Evolutionary conservation across 306 rosid species (phyloP), one percentile per base, ranked within the genome.

Genomic region (Spatholobus suberectus): DNA sequence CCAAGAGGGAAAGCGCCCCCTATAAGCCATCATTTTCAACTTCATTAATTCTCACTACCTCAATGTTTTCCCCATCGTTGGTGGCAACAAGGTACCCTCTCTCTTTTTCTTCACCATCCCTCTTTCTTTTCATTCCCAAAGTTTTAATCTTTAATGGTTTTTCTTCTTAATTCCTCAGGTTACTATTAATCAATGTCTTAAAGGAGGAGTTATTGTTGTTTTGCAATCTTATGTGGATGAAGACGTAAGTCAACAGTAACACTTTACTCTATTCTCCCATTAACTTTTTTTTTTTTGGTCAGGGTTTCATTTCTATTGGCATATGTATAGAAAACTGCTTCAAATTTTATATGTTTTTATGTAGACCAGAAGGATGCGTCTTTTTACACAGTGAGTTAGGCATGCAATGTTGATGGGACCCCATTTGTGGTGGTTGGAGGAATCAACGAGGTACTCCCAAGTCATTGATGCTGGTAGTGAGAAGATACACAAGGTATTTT

Each of bases 341-440:
- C 81, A 84, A 79, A 27, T 80, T 75, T 65, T 27, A 79, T 77
- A 73, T 85, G 69, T 76, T 89, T 51, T 69, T 86, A 43, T 89
- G 94, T 91, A 84, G 90, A 90, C 83, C 97, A 96, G 99, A 96
- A 94, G 97, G 97, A 96, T 78, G 99, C 94, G 82, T 92, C 99
- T 38, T 96, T 96, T 84, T 96, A 92, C 92, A 88, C 96, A 55
- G 95, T 90, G 73, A 88, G 95, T 78, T 96, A 98, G 99, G 98
- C 99, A 10, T 89, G 94, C 85, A 79, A 81, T 57, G 65, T 61
- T 6, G 89, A 93, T 77, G 98, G 99, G 66, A 70, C 81, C 49
- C 97, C 99, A 0, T 75, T 86, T 82, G 87, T 89, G 51, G 96
- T 94, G 79, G 98, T 96, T 63, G 99, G 98, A 79, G 99, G 99